Evolutionary conservation across 2,329 filamentous ascomycete genomes (phyloP).

Genomic region (Rhytidhysteron rufulum): DNA sequence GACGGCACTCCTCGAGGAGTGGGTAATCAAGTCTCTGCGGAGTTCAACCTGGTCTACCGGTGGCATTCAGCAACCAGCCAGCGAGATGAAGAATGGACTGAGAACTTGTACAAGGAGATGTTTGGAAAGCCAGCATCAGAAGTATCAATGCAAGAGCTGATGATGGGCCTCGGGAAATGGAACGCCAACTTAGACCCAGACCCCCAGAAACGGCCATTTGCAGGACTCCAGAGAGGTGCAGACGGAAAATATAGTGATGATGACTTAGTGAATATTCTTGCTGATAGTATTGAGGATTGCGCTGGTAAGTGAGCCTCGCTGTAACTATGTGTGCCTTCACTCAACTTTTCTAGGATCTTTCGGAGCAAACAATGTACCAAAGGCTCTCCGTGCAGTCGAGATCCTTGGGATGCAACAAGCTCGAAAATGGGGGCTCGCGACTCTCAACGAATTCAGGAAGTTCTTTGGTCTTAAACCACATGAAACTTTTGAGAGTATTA

Average conservation of each 20-base stretch:
- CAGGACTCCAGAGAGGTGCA: slow-evolving; percentile 57
- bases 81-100: slow-evolving; percentile 74
- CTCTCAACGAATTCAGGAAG: slow-evolving; percentile 78
- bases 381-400: slow-evolving; percentile 68
- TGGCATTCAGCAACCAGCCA: slow-evolving; percentile 77
- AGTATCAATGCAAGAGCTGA: slow-evolving; percentile 56
- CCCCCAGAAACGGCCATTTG: slow-evolving; percentile 65
- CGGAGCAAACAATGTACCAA: slow-evolving; percentile 65
- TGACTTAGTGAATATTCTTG: slow-evolving; percentile 67
- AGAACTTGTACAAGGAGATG: slow-evolving; percentile 40
- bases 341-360: slow-evolving; percentile 33
- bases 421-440: slow-evolving; percentile 71
- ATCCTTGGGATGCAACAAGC: slow-evolving; percentile 75
- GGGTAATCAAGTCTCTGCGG: slow-evolving; percentile 77
- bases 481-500: slow-evolving; percentile 77
- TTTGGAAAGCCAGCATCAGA: slow-evolving; percentile 49
- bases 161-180: slow-evolving; percentile 60
- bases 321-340: not conserved
- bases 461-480: slow-evolving; percentile 77
- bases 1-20: slow-evolving; percentile 64
- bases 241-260: slow-evolving; percentile 71
- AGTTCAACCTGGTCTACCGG: slow-evolving; percentile 83
- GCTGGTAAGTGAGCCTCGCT: slow-evolving; percentile 37
- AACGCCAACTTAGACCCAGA: slow-evolving; percentile 59
- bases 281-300: slow-evolving; percentile 65